These are phyloP conservation scores for Sarocladium oryzae DNA, from an alignment of 2,329 filamentous ascomycete species.

Conservation along the genomic window DNA sequence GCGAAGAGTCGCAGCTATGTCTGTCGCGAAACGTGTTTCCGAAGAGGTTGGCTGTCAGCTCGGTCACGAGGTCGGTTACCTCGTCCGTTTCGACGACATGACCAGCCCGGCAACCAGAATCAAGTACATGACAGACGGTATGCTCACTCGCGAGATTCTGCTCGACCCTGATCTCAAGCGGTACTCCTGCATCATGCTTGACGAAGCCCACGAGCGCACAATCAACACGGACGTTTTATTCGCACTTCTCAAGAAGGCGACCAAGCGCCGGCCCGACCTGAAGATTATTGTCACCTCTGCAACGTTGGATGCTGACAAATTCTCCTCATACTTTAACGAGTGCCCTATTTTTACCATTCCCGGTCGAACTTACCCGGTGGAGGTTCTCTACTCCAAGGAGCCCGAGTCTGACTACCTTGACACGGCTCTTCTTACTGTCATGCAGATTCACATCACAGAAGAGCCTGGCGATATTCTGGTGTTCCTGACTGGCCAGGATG, in stretches of 20 bases:
- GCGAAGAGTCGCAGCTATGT: constrained; percentile 94
- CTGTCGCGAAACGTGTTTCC: constrained; percentile 90
- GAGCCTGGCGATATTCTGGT: constrained; percentile 90
- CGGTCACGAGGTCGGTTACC: constrained; percentile 92
- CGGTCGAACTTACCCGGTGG: constrained; percentile 89
- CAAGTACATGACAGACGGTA: constrained; percentile 99
- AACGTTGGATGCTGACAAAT: constrained; percentile 94
- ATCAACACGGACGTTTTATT: constrained; percentile 95
- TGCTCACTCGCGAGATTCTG: constrained; percentile 92
- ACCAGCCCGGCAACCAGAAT: constrained; percentile 84
- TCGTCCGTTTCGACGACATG: constrained; percentile 93
- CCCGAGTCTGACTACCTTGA: constrained; percentile 95
- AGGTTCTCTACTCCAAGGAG: constrained; percentile 90
- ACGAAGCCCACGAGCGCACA: constrained; percentile 95
- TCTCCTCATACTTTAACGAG: constrained; percentile 91
- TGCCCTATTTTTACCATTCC: constrained; percentile 97
- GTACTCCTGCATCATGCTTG: constrained; percentile 96
- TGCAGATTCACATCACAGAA: constrained; percentile 90
- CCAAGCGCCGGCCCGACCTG: constrained; percentile 78
- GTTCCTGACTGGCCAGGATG: constrained; percentile 94
- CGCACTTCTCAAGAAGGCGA: constrained; percentile 85
- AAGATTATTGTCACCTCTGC: constrained; percentile 96
- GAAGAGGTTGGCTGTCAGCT: constrained; percentile 91
- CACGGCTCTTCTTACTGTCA: constrained; percentile 87
- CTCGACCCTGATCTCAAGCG: constrained; percentile 82